Base-by-base conservation (phyloP, 148 eudicot genomes). In the Chenopodium berlandieri region DNA sequence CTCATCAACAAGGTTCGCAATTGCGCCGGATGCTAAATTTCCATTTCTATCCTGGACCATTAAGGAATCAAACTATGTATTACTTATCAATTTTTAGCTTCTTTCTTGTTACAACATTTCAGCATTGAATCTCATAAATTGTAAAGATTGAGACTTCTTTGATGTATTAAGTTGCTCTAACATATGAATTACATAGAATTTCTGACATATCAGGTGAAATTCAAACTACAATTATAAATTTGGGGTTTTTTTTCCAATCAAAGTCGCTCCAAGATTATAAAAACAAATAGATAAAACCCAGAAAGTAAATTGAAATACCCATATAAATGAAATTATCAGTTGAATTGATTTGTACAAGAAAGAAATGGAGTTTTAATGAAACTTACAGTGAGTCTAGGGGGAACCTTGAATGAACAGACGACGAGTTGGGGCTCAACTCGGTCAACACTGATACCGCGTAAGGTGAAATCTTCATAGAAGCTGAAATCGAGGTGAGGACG, bases 1-100 rank as follows among this genome's bases (percentile, higher is more conserved):
- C 80, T 91, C 92, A 84, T 94, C 98, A 52, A 94, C 94, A 73
- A 94, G 83, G 71, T 86, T 89, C 5, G 91, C 93, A 80, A 94
- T 90, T 12, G 94, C 98, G 22, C 98, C 98, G 0, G 85, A n/a
- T 23, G 87, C 80, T 79, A 94, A 71, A 40, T 85, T 86, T 5
- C 93, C 96, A 48, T 62, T 83, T 78, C 88, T 86, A 87, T 90
- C 90, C 94, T 92, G 89, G 50, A 68, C 25, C 56, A 10, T 32
- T 46, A 50, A 77, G 25, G 44, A 34, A 60, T 22, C 16, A 27
- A 4, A 62, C 1, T 23, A 62, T 72, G 25, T 19, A 56, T 0
- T 47, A 77, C 20, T 37, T 40, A 62, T 13, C 34, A 22, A 14
- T 14, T 14, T 56, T 56, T 0, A 13, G 20, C 4, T 56, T 17